Percentiles rank a stretch among this genome's conserved stretches.
phyloP scores from a whole-genome alignment of 495 filamentous ascomycete species.

The Glonium stellatum region DNA sequence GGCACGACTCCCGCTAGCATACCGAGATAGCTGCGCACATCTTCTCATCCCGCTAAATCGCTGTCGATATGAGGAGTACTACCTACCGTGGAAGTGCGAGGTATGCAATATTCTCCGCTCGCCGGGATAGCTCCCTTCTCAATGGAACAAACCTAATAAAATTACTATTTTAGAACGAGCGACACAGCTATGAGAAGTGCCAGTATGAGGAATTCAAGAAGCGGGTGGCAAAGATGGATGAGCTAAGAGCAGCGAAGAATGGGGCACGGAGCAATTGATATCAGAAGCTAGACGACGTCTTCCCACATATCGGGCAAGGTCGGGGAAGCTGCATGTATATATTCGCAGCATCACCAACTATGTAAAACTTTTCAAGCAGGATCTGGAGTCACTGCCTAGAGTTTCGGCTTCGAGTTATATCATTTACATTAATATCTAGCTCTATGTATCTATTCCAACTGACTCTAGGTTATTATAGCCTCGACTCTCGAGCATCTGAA shows the following conservation, averaged over 20 bases:
- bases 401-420: background rate
- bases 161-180: conserved; percentile 60
- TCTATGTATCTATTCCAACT: background rate
- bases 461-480: conserved; percentile 10
- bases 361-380: background rate
- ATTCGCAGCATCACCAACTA: conserved; percentile 5
- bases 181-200: conserved; percentile 98
- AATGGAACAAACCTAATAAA: conserved; percentile 1
- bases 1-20: conserved; percentile 78
- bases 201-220: conserved; percentile 99
- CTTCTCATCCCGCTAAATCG: conserved; percentile 92
- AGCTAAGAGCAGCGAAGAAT: conserved; percentile 79
- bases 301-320: background rate
- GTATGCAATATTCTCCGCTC: conserved; percentile 46
- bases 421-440: background rate
- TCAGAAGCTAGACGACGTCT: background rate
- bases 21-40: conserved; percentile 90
- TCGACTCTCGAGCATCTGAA: conserved; percentile 12
- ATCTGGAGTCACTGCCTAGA: background rate
- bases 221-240: conserved; percentile 96
- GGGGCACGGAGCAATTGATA: conserved; percentile 80
- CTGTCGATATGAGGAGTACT: conserved; percentile 86
- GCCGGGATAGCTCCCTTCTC: background rate
- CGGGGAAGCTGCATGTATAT: conserved; percentile 21
- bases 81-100: conserved; percentile 96